Base-by-base conservation (phyloP, 768 basidiomycete species). In the Termitomyces sp. region DNA sequence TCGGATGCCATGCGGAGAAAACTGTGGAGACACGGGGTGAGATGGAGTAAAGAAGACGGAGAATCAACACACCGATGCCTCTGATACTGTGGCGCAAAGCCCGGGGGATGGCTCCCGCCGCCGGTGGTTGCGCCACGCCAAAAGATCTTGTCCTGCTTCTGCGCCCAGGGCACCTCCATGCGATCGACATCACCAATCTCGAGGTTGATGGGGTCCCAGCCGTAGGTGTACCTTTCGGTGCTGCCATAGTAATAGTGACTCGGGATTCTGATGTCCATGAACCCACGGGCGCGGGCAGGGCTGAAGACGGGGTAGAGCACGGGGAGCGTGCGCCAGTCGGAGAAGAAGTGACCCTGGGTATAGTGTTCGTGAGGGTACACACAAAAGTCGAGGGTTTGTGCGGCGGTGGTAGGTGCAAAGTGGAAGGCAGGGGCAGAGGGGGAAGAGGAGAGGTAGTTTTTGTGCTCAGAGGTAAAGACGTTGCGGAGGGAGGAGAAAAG, bases 81-180 rank as follows among this genome's bases (percentile, higher is more conserved):
- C 59, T 98, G 94, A 63, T 94, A 97, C 61, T 85, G 81, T 2
- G 84, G 73, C 2, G 90, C 74, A 67, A 91, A 96, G 0, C 94
- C 94, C 0, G 85, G 83, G 1, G 94, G 94, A 40, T 87, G 87
- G 60, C 81, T 90, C 32, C 94, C 94, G 1, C 95, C 95, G 55
- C 97, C 97, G 0, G 96, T 98, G 0, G 93, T 96, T 2, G 94
- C 93, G 11, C 97, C 97, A 46, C 97, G 76, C 93, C 96, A 99
- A 70, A 95, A 95, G 43, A 98, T 82, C 66, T 82, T 83, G 68
- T 93, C 83, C n/a, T 76, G 73, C 74, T 98, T 98, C 59, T 87
- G 74, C 54, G 91, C 88, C 96, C 96, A 99, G 1, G 90, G 83
- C 0, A 84, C 70, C 65, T 98, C 95, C 86, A 92, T 89, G 54